A percentile compares a stretch with the other conserved stretches of the same genome.
These are phyloP conservation scores for Pseudopediastrum boryanum DNA, from an alignment of 139 green algal genomes.

Conservation along the genomic window DNA sequence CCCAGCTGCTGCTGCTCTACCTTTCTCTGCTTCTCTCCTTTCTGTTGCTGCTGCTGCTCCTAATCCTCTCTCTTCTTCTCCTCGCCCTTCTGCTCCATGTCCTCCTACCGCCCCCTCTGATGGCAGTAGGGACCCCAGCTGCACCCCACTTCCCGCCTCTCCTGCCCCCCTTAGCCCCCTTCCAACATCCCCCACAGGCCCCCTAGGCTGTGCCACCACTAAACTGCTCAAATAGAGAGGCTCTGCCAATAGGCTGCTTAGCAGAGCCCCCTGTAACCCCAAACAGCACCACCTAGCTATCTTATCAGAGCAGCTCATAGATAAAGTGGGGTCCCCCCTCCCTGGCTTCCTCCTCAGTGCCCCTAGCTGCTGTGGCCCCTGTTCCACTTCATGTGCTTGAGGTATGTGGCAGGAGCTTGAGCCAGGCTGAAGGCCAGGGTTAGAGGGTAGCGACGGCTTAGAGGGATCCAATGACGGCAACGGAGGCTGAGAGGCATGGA, in stretches of 20 bases:
- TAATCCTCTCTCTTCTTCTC: not conserved
- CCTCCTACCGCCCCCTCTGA: too few species aligned
- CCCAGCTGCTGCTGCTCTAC: not conserved
- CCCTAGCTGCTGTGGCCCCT: slow-evolving; percentile 57
- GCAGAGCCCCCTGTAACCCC: slow-evolving; percentile 79
- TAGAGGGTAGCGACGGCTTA: too few species aligned
- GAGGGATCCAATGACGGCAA: too few species aligned
- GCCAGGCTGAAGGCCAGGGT: too few species aligned
- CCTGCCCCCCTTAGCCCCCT: not conserved
- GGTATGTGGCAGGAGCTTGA: slow-evolving; percentile 48
- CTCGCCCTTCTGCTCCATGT: not conserved
- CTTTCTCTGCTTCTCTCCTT: not conserved
- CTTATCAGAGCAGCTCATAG: slow-evolving; percentile 97
- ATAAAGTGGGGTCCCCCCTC: slow-evolving; percentile 84
- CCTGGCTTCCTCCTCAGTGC: slow-evolving; percentile 88
- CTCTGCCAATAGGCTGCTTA: slow-evolving; percentile 59
- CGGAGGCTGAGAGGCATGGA: too few species aligned
- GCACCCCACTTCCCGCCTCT: too few species aligned
- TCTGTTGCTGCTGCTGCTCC: not conserved
- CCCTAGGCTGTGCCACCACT: slow-evolving; percentile 38
- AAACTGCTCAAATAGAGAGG: slow-evolving; percentile 71
- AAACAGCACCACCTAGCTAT: slow-evolving; percentile 84
- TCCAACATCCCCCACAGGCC: not conserved
- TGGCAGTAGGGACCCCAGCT: not conserved
- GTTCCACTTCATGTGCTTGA: slow-evolving; percentile 71